Base-by-base conservation (phyloP, 768 basidiomycete genomes). In the Nidularia sp. region DNA sequence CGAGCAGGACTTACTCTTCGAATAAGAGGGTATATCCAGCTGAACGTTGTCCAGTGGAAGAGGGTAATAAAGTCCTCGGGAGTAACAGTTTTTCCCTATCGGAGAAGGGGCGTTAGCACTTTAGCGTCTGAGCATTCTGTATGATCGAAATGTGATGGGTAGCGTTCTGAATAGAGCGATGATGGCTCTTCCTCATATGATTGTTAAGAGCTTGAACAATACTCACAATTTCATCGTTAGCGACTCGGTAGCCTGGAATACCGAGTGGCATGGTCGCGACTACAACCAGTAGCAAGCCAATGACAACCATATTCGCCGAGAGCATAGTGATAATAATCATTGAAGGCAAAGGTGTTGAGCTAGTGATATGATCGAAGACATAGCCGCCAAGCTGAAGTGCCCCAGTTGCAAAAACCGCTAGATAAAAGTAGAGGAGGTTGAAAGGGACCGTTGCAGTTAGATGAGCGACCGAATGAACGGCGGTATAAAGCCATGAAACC, bases 61-160 rank as follows among this genome's bases (percentile, higher is more conserved):
- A 93, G 73, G 1, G 83, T 70, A 0, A 85, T 83, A 60, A 90
- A 91, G 57, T 92, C 90, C 61, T 93, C 90, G 0, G 84, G 86
- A 2, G 82, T 78, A n/a, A 85, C 66, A 3, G 74, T 67, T 13
- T 62, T 61, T 5, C 83, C 84, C 84, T 86, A 39, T 4, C 32
- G 18, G 34, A 29, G 18, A 18, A 18, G 18, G 18, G 18, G 18
- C 18, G 18, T 18, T 18, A 18, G 18, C 18, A 18, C 18, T 18
- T 18, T 18, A 18, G 18, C 18, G 18, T 18, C 18, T 18, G 18
- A 18, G 18, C 18, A 18, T 18, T 18, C 18, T 18, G 18, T 18
- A 18, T 18, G 18, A 18, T 18, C 18, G 18, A 18, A 18, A 18
- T 18, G 18, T 18, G 18, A 18, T 18, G 18, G 18, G 18, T 18